Base-by-base conservation (phyloP, 148 eudicot genomes). In the Linanthus parryae region DNA sequence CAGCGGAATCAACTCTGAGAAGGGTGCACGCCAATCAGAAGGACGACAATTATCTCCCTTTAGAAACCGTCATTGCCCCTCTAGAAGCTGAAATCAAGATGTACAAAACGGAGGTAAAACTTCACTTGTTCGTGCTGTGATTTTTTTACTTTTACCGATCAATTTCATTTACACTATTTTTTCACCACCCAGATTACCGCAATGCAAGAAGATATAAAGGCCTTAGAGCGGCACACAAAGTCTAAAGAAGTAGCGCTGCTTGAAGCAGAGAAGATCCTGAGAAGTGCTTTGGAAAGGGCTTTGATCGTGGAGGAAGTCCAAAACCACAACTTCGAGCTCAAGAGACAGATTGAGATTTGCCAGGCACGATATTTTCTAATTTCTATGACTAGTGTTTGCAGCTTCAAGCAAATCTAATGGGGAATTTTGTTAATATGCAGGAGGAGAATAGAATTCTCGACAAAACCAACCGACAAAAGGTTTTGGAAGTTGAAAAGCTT, bases 11-110 rank as follows among this genome's bases (percentile, higher is more conserved):
- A 50, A 73, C 94, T 58, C 88, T 92, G 52, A 71, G 90, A 73
- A 77, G 96, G 72, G 80, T 92, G 36, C 70, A 92, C 31, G 69
- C 83, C 31, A 56, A 64, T 64, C 96, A 79, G 60, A 88, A 82
- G 63, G 94, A 92, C 28, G 80, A 84, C 24, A 78, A 77, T 49
- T 62, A 67, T 45, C 42, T 77, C 30, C 91, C 91, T 48, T 59
- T 92, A 41, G 96, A 82, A 28, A 72, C 84, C 8, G 46, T 92
- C 57, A 62, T 88, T 44, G 88, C 95, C 45, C 99, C 99, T 58
- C 80, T 88, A n/a, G 99, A 92, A 62, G 94, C 99, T 38, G 78
- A 88, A 30, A 73, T 92, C 60, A 92, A 79, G 66, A 77, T 84
- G 68, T 67, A 68, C 43, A 82, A 73, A 63, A 74, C 65, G 31